A percentile compares a stretch with the other conserved stretches of the same genome.
Conservation (phyloP, 768 basidiomycete species). For the Daedaleopsis nitida region DNA sequence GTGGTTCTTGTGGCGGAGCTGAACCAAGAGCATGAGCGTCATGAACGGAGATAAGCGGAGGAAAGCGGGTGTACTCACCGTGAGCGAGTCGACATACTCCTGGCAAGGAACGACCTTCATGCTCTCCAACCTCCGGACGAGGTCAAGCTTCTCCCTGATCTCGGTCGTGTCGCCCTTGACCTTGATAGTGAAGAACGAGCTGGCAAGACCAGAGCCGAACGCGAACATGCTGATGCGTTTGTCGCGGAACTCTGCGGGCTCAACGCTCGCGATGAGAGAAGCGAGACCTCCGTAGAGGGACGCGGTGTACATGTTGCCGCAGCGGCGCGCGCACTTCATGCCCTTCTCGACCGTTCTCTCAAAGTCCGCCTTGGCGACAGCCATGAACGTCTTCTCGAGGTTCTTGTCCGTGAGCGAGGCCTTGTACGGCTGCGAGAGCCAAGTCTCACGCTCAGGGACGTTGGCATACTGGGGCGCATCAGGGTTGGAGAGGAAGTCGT, state of each 20-base stretch:
- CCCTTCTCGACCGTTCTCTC: conserved; percentile 73
- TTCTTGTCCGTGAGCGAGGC: conserved; percentile 90
- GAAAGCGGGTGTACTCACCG: conserved; percentile 44
- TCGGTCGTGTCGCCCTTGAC: conserved; percentile 87
- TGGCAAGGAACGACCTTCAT: conserved; percentile 94
- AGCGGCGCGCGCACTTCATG: conserved; percentile 85
- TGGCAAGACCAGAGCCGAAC: conserved; percentile 96
- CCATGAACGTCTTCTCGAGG: conserved; percentile 93
- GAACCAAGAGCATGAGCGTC: conserved; percentile 13
- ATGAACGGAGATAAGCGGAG: neutral
- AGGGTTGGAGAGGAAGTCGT: conserved; percentile 89
- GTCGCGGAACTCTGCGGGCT: conserved; percentile 67
- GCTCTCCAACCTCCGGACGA: conserved; percentile 70
- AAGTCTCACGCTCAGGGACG: conserved; percentile 68
- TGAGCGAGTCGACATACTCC: conserved; percentile 85
- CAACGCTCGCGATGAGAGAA: conserved; percentile 75
- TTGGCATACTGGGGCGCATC: conserved; percentile 66
- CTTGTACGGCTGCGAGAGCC: conserved; percentile 65
- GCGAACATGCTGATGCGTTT: conserved; percentile 94
- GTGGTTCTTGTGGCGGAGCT: conserved; percentile 98
- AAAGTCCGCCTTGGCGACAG: conserved; percentile 75
- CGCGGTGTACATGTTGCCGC: conserved; percentile 99
- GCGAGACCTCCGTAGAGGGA: conserved; percentile 95
- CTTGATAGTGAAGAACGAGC: conserved; percentile 86
- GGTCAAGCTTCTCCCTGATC: conserved; percentile 81